These are phyloP conservation scores for Epichloe sp. DNA, from an alignment of 2,329 filamentous ascomycete genomes.

Conservation along the genomic window DNA sequence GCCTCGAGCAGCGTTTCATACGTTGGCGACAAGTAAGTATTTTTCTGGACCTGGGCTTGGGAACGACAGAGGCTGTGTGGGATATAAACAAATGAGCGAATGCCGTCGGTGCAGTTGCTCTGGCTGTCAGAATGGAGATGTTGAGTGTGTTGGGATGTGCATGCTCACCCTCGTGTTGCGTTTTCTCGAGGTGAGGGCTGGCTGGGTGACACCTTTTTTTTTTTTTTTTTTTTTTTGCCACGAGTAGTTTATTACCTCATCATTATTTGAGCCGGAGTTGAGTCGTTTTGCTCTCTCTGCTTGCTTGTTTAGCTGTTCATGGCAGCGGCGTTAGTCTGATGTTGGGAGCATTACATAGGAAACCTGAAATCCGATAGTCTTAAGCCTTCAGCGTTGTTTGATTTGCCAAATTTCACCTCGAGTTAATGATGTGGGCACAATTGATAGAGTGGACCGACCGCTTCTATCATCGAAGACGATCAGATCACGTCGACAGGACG, in stretches of 20 bases:
- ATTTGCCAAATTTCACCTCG: neutral
- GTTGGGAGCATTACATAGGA: slow-evolving; percentile 17
- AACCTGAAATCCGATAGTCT: slow-evolving; percentile 14
- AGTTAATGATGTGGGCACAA: neutral
- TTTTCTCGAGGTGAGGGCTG: neutral
- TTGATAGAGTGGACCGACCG: neutral
- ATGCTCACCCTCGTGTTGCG: neutral
- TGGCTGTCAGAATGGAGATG: neutral
- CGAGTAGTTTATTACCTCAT: slow-evolving; percentile 3
- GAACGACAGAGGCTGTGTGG: neutral
- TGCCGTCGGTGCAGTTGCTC: neutral
- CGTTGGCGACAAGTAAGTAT: neutral
- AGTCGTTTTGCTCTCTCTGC: slow-evolving; percentile 8
- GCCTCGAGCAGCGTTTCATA: no score
- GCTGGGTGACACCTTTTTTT: neutral
- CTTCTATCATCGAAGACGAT: no score
- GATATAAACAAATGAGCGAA: neutral
- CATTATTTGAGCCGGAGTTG: slow-evolving; percentile 2
- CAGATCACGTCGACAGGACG: no score
- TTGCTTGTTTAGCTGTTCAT: slow-evolving; percentile 14
- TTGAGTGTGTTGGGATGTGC: neutral
- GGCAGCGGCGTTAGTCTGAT: slow-evolving; percentile 21
- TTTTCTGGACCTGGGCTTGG: neutral
- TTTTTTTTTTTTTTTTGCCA: neutral
- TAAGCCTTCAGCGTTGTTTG: neutral